Percentiles rank a stretch among this genome's conserved stretches.
Conservation (phyloP, 1,284 basidiomycete species). For the Chalciporus piperatoides region DNA sequence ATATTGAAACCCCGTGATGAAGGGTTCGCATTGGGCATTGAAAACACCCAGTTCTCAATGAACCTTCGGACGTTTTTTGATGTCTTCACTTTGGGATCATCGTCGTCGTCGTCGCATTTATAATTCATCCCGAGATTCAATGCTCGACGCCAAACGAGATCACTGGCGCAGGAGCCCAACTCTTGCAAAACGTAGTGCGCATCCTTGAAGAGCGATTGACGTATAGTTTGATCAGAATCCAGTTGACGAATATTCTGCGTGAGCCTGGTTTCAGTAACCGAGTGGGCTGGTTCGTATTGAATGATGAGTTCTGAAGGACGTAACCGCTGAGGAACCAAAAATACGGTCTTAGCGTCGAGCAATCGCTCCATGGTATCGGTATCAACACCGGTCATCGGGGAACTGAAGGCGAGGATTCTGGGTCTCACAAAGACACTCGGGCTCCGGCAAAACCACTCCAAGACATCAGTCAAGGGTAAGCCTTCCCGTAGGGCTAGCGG, state of each 20-base stretch:
- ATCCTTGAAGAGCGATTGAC: slow-evolving; percentile 41
- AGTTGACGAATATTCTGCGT: slow-evolving; percentile 35
- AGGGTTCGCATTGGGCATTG: slow-evolving; percentile 54
- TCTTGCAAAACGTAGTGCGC: slow-evolving; percentile 46
- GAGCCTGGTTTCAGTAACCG: slow-evolving; percentile 31
- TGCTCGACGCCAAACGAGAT: slow-evolving; percentile 59
- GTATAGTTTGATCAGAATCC: slow-evolving; percentile 38
- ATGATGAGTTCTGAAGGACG: slow-evolving; percentile 35
- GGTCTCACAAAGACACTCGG: slow-evolving; percentile 38
- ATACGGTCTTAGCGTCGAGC: slow-evolving; percentile 35
- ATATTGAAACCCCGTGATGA: slow-evolving; percentile 58
- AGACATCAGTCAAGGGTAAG: slow-evolving; percentile 39
- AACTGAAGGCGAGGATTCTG: slow-evolving; percentile 42
- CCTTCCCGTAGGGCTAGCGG: slow-evolving; percentile 23
- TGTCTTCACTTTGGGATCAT: slow-evolving; percentile 24
- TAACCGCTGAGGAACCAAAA: slow-evolving; percentile 35
- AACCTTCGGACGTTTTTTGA: slow-evolving; percentile 36
- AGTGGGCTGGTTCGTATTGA: slow-evolving; percentile 33
- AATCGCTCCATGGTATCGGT: slow-evolving; percentile 39
- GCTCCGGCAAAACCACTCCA: slow-evolving; percentile 43
- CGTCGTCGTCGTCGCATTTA: slow-evolving; percentile 33
- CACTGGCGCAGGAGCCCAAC: slow-evolving; percentile 60
- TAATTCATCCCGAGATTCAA: slow-evolving; percentile 31
- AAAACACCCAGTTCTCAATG: slow-evolving; percentile 55
- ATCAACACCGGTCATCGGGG: slow-evolving; percentile 28